Conservation (phyloP, 164 flowering plant species). For the Kalanchoe fedtschenkoi region DNA sequence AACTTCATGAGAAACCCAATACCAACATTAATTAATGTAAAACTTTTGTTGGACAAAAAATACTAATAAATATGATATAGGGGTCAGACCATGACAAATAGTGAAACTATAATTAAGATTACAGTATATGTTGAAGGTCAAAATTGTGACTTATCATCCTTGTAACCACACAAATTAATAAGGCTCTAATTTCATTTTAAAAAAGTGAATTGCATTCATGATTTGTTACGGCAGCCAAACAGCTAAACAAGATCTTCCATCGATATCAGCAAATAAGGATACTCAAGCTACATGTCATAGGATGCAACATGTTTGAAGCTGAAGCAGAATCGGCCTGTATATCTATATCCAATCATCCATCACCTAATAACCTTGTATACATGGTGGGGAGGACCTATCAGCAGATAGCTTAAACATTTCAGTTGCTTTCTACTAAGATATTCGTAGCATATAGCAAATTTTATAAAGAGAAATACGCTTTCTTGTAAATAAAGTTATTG, state of each 20-base stretch:
- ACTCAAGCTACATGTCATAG: slow-evolving; percentile 54
- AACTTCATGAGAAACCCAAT: too few species aligned
- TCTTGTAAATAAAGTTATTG: slow-evolving; percentile 90
- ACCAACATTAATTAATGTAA: too few species aligned
- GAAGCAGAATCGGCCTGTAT: slow-evolving; percentile 52
- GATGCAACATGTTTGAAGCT: slow-evolving; percentile 81
- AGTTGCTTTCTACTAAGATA: neutral
- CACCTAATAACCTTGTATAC: slow-evolving; percentile 90
- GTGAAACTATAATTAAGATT: too few species aligned
- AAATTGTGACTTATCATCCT: too few species aligned
- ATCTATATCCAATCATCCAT: slow-evolving; percentile 84
- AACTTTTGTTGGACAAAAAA: too few species aligned
- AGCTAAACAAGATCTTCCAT: neutral
- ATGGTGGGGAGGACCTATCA: slow-evolving; percentile 92
- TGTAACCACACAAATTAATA: neutral
- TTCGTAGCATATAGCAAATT: neutral
- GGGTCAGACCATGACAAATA: too few species aligned
- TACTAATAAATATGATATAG: too few species aligned
- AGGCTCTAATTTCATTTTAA: neutral
- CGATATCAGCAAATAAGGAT: neutral
- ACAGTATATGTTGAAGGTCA: too few species aligned
- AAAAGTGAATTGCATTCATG: neutral
- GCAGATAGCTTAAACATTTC: neutral
- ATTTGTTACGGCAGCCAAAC: neutral
- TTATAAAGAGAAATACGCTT: slow-evolving; percentile 32